phyloP scores from a whole-genome alignment of 495 filamentous ascomycete genomes.

The Penicillium longicatenatum region DNA sequence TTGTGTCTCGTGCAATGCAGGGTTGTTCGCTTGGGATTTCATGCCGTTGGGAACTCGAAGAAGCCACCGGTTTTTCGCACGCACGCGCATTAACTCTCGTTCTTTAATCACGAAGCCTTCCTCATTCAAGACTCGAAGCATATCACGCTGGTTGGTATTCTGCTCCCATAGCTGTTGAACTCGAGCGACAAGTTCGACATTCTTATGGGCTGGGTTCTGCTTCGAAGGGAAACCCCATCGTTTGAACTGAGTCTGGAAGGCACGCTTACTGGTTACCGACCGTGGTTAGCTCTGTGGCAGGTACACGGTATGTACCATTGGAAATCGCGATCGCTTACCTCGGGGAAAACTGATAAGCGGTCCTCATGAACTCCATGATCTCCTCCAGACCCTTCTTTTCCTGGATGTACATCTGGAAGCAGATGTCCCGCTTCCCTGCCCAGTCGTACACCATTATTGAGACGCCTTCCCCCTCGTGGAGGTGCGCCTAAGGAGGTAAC shows the following conservation, averaged over 20 bases:
- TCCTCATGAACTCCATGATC: constrained; percentile 64
- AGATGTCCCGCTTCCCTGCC: constrained; percentile 68
- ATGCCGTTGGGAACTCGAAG: constrained; percentile 61
- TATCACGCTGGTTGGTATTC: constrained; percentile 69
- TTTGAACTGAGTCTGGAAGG: constrained; percentile 72
- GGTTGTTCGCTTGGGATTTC: constrained; percentile 39
- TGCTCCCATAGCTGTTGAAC: constrained; percentile 76
- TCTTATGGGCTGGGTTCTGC: constrained; percentile 68
- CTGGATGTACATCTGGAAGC: constrained; percentile 72
- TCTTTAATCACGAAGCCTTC: constrained; percentile 74
- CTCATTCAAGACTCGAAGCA: constrained; percentile 66
- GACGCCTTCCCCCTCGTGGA: constrained; percentile 34
- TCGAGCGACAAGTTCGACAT: constrained; percentile 62
- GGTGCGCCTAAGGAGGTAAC: constrained; percentile 15
- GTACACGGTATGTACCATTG: neutral
- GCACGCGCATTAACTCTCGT: constrained; percentile 65
- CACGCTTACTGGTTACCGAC: constrained; percentile 59
- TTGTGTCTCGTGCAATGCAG: constrained; percentile 24
- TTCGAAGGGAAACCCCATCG: constrained; percentile 78
- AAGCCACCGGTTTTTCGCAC: constrained; percentile 64
- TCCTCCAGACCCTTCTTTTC: constrained; percentile 70
- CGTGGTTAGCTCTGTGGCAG: constrained; percentile 3
- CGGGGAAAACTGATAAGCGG: constrained; percentile 61
- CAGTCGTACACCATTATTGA: constrained; percentile 71
- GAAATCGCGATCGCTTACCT: constrained; percentile 48